phyloP scores from a whole-genome alignment of 805 yeast species.

The Torulaspora maleeae region DNA sequence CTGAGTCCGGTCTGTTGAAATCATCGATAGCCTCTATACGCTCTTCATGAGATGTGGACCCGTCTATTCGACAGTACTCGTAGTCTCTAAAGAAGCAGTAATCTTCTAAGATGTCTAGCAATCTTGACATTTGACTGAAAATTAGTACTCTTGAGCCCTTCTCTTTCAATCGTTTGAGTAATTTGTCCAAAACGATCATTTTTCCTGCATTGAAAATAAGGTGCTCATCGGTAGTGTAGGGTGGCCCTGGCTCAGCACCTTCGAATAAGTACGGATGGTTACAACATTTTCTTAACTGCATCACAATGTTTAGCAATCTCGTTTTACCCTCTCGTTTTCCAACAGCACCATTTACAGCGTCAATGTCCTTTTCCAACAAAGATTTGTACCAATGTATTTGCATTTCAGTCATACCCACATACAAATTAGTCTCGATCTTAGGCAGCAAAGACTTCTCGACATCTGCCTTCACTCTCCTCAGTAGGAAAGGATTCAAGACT shows the following conservation, averaged over 20 bases:
- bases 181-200: constrained; percentile 81
- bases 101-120: constrained; percentile 86
- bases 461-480: constrained; percentile 87
- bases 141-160: constrained; percentile 88
- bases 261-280: constrained; percentile 96
- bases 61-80: constrained; percentile 89
- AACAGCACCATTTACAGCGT: constrained; percentile 93
- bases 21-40: constrained; percentile 91
- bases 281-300: constrained; percentile 95
- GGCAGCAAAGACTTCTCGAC: constrained; percentile 90
- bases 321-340: constrained; percentile 93
- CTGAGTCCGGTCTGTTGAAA: constrained; percentile 75
- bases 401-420: constrained; percentile 94
- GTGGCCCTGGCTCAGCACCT: constrained; percentile 99
- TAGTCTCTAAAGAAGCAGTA: constrained; percentile 81
- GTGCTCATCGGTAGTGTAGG: constrained; percentile 93
- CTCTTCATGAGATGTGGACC: constrained; percentile 88
- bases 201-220: constrained; percentile 85
- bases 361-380: constrained; percentile 85
- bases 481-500: constrained; percentile 78
- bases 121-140: constrained; percentile 89
- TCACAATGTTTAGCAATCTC: constrained; percentile 83
- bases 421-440: constrained; percentile 82
- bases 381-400: constrained; percentile 89
- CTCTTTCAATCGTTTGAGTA: constrained; percentile 62